Evolutionary conservation across 73 alveolate species (phyloP), one percentile per base, ranked within the genome.

Genomic region (Tetrahymena borealis): DNA sequence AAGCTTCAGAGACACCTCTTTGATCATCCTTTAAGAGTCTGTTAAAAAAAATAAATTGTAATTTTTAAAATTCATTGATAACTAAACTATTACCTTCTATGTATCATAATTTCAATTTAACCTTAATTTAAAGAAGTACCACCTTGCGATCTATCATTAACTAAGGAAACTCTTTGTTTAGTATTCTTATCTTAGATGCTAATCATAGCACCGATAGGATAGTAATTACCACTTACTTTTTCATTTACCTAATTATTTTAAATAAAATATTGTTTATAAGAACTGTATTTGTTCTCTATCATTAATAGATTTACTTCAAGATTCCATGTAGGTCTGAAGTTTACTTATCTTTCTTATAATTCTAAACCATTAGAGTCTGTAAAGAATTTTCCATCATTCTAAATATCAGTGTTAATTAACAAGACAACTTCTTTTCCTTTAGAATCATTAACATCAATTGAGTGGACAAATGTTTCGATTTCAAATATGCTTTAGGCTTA

Each of bases 71-170:
- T 32, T 96, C 90, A 92, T 91, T 90, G 39, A 40, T 93, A 60
- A 20, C 0, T 18, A 60, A 18, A 24, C 28, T 10, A 60, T 60
- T 60, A 60, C 40, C 99, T 94, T 91, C 99, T 97, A 93, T 98
- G 99, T 16, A 98, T 95, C 99, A 98, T 97, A 42, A 98, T 91
- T 91, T 98, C 99, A 39, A 98, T 95, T 94, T 97, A 93, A 16
- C 99, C 99, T 18, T 96, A 95, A 37, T 91, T 78, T 91, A 97
- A 92, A 41, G 98, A 95, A 1, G 99, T 91, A 32, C 99, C 99
- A 11, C 99, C 99, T 94, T 98, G 96, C 7, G 99, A 94, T 90
- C 99, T 94, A 90, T 97, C 99, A 90, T 95, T 96, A 79, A 96
- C 90, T 28, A 97, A 94, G 33, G 97, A 90, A 1, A 90, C 90